Evolutionary conservation across 768 basidiomycete genomes (phyloP).

Genomic region (Suillus brevipes): DNA sequence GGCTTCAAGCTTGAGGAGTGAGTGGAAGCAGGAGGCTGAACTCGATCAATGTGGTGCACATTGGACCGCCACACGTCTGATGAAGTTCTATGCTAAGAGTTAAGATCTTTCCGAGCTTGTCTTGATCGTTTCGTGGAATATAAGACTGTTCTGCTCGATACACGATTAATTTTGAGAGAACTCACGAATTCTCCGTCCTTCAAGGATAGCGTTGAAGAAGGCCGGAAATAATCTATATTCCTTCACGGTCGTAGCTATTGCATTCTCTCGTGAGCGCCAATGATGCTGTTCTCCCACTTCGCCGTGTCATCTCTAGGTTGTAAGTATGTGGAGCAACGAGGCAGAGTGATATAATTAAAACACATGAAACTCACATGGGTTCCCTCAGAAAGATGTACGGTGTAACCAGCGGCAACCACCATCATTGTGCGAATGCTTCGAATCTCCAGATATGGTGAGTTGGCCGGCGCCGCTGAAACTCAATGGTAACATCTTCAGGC

Average conservation of each 20-base stretch:
- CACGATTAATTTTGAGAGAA: too few relatives aligned
- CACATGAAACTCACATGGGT: conserved; percentile 36
- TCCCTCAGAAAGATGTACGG: conserved; percentile 47
- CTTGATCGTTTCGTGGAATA: too few relatives aligned
- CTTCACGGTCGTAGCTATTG: not conserved
- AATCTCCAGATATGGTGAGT: conserved; percentile 53
- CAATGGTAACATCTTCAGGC: conserved; percentile 52
- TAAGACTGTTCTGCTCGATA: too few relatives aligned
- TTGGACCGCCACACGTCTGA: not conserved
- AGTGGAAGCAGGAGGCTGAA: not conserved
- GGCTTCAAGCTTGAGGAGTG: not conserved
- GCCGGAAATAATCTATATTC: not conserved
- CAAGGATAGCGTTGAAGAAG: not conserved
- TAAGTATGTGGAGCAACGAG: not conserved
- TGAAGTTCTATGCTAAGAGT: not conserved
- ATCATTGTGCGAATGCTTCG: conserved; percentile 33
- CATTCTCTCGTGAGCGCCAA: too few relatives aligned
- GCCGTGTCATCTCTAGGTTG: conserved; percentile 50
- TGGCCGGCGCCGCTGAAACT: conserved; percentile 43
- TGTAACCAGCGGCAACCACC: conserved; percentile 26
- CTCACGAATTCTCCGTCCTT: too few relatives aligned
- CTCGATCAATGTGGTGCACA: not conserved
- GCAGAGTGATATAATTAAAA: too few relatives aligned
- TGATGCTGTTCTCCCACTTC: conserved; percentile 45
- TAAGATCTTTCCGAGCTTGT: too few relatives aligned